phyloP scores from a whole-genome alignment of 192 early-diverging fungal genomes.

The Coemansia sp. region DNA sequence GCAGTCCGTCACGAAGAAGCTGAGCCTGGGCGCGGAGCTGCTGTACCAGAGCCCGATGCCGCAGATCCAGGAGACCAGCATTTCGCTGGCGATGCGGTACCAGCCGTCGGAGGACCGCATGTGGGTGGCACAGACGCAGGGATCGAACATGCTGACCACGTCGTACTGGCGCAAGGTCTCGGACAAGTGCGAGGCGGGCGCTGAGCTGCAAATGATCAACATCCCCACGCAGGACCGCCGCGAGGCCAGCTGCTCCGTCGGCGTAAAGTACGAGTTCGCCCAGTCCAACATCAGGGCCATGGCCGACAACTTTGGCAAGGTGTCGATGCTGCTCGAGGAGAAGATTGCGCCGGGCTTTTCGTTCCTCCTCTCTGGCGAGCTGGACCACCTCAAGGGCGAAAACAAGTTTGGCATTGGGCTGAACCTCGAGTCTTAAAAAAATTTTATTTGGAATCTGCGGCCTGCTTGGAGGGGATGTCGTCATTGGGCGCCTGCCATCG shows the following conservation, averaged over 20 bases:
- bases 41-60: conserved; percentile 82
- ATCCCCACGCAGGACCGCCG: conserved; percentile 66
- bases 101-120: conserved; percentile 64
- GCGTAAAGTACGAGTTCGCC: conserved; percentile 96
- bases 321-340: conserved; percentile 89
- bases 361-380: conserved; percentile 87
- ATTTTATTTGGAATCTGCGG: neutral
- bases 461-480: neutral
- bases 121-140: conserved; percentile 68
- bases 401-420: conserved; percentile 86
- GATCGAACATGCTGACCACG: conserved; percentile 66
- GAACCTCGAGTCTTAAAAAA: conserved; percentile 77
- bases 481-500: neutral
- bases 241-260: conserved; percentile 91
- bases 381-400: conserved; percentile 93
- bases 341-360: conserved; percentile 91
- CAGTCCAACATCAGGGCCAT: conserved; percentile 88
- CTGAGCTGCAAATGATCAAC: conserved; percentile 78
- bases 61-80: conserved; percentile 73
- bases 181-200: conserved; percentile 90
- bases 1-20: conserved; percentile 80
- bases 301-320: conserved; percentile 86
- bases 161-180: conserved; percentile 90
- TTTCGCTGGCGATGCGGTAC: conserved; percentile 72
- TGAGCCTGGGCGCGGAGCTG: conserved; percentile 84